phyloP scores from a whole-genome alignment of 2,329 filamentous ascomycete species.

The Colletotrichum sp. region DNA sequence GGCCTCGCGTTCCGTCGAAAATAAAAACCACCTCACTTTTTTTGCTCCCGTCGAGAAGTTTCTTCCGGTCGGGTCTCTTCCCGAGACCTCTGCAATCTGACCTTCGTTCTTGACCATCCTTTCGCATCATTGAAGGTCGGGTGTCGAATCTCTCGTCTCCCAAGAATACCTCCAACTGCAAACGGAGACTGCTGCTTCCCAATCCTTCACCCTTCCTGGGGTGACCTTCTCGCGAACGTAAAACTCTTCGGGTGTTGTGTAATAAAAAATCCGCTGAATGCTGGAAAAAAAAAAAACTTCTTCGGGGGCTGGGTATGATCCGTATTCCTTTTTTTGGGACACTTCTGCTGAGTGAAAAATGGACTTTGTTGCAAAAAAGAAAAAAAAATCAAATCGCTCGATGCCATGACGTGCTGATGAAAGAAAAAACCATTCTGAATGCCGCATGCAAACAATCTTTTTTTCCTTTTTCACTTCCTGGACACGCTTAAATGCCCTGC shows the following conservation, averaged over 20 bases:
- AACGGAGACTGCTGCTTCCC: background rate
- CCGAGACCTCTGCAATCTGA: conserved; percentile 13
- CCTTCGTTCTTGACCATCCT: background rate
- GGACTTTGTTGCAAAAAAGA: conserved; percentile 33
- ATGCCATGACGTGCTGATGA: conserved; percentile 48
- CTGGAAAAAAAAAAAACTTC: conserved; percentile 27
- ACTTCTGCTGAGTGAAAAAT: conserved; percentile 38
- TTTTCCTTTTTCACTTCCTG: conserved; percentile 21
- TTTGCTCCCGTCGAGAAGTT: conserved; percentile 7
- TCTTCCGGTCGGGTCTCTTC: conserved; percentile 3
- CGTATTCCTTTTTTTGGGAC: conserved; percentile 45
- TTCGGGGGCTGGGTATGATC: conserved; percentile 40
- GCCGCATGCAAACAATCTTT: conserved; percentile 24
- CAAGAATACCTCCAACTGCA: background rate
- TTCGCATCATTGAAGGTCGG: background rate
- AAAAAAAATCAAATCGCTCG: conserved; percentile 40
- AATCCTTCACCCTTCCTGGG: conserved; percentile 15
- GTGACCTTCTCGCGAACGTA: conserved; percentile 15
- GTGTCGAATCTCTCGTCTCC: conserved; percentile 15
- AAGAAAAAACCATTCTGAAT: conserved; percentile 38
- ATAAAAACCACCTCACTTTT: conserved; percentile 5
- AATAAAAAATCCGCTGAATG: conserved; percentile 27
- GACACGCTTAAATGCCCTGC: conserved; percentile 6
- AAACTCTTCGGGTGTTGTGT: conserved; percentile 25
- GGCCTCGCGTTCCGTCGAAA: background rate